These are phyloP conservation scores for Russula sp. DNA, from an alignment of 768 basidiomycete species.

Conservation along the genomic window DNA sequence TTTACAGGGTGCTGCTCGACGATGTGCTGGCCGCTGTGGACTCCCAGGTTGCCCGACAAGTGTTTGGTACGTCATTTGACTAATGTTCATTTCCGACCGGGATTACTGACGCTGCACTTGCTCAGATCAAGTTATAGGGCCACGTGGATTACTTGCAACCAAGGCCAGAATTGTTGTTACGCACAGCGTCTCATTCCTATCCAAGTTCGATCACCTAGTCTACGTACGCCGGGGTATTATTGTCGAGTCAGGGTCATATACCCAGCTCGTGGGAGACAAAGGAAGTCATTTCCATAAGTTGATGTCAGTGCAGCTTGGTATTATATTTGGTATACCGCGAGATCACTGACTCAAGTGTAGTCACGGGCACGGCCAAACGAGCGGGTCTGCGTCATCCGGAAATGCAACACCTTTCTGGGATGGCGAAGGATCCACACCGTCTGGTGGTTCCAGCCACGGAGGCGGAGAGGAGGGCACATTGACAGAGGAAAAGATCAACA, in stretches of 20 bases:
- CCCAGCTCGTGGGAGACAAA: conserved; percentile 47
- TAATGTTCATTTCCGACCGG: not conserved
- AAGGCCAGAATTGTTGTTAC: conserved; percentile 86
- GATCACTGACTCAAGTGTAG: not conserved
- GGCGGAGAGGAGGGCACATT: conserved; percentile 15
- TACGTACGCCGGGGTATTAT: conserved; percentile 80
- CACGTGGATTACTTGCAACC: conserved; percentile 68
- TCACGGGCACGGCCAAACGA: conserved; percentile 17
- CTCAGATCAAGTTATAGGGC: conserved; percentile 79
- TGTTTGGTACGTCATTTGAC: conserved; percentile 49
- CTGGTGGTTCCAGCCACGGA: conserved; percentile 10
- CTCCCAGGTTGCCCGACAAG: conserved; percentile 80
- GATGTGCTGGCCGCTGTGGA: conserved; percentile 86
- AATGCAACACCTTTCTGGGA: conserved; percentile 24
- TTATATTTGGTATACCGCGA: not conserved
- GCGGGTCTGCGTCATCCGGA: conserved; percentile 14
- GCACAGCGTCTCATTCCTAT: conserved; percentile 79
- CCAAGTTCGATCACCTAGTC: conserved; percentile 64
- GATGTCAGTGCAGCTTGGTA: conserved; percentile 41
- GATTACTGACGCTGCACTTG: conserved; percentile 1
- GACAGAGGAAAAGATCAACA: conserved; percentile 11
- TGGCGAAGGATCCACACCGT: conserved; percentile 1
- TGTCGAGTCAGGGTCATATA: conserved; percentile 65
- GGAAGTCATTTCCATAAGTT: conserved; percentile 67
- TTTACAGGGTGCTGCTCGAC: conserved; percentile 63